A percentile compares a stretch with the other conserved stretches of the same genome.
These are phyloP conservation scores for Cytospora piceae DNA, from an alignment of 2,329 filamentous ascomycete genomes.

Conservation along the genomic window DNA sequence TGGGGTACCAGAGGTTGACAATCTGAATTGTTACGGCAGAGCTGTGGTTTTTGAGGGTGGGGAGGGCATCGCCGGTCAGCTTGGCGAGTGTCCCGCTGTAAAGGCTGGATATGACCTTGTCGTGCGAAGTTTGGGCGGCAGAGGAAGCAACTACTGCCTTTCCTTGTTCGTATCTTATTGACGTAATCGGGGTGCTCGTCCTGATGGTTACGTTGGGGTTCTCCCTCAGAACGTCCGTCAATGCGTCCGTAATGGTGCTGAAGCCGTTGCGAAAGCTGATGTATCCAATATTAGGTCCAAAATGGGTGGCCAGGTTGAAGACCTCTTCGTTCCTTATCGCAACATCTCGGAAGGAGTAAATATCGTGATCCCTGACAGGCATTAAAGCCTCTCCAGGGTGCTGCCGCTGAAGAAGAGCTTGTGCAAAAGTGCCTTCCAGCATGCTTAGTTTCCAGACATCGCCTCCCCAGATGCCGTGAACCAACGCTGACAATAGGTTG, in stretches of 20 bases:
- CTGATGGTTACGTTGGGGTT: constrained; percentile 65
- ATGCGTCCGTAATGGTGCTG: constrained; percentile 58
- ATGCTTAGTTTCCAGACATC: constrained; percentile 81
- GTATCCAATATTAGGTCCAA: constrained; percentile 37
- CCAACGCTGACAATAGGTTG: constrained; percentile 73
- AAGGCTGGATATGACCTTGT: constrained; percentile 69
- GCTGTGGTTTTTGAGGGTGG: constrained; percentile 56
- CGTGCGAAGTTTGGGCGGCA: constrained; percentile 41
- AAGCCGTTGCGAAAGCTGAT: constrained; percentile 64
- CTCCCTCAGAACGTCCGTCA: constrained; percentile 54
- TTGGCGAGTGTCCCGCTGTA: constrained; percentile 50
- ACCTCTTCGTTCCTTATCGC: constrained; percentile 26
- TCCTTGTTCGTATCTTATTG: constrained; percentile 47
- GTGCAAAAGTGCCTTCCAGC: constrained; percentile 60
- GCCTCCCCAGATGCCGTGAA: constrained; percentile 93
- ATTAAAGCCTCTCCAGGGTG: constrained; percentile 21
- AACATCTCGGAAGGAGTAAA: constrained; percentile 29
- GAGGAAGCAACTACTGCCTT: constrained; percentile 47
- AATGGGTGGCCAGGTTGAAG: constrained; percentile 35
- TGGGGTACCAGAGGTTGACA: constrained; percentile 83
- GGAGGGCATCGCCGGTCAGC: constrained; percentile 45
- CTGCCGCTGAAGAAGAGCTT: constrained; percentile 51
- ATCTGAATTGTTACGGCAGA: constrained; percentile 81
- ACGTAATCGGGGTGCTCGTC: constrained; percentile 51
- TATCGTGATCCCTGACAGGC: constrained; percentile 26